Conservation (phyloP, 164 flowering plant species). For the Macadamia tetraphylla region DNA sequence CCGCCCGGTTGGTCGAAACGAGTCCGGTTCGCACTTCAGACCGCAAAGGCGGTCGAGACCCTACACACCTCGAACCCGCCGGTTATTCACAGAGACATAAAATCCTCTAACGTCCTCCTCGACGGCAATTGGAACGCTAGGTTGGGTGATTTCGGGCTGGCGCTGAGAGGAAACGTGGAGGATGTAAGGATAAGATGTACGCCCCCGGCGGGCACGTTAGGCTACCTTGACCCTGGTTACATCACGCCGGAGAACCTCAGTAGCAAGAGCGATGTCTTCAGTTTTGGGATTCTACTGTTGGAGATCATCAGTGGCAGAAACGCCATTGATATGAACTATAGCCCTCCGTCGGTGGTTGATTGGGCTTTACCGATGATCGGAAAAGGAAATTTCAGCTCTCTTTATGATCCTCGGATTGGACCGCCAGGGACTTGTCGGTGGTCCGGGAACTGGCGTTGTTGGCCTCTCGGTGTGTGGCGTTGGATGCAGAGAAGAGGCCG, state of each 20-base stretch:
- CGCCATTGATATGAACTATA: conserved; percentile 70
- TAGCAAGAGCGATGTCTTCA: conserved; percentile 66
- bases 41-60: conserved; percentile 51
- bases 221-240: conserved; percentile 73
- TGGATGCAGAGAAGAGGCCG: conserved; percentile 57
- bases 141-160: conserved; percentile 79
- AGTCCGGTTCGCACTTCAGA: conserved; percentile 49
- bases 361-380: conserved; percentile 74
- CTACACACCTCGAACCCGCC: conserved; percentile 74
- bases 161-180: conserved; percentile 68
- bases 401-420: conserved; percentile 52
- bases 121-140: conserved; percentile 52
- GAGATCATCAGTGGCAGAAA: conserved; percentile 75
- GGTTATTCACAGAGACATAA: conserved; percentile 82
- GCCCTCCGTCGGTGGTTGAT: conserved; percentile 82
- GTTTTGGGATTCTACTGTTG: conserved; percentile 64
- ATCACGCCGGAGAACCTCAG: conserved; percentile 56
- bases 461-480: conserved; percentile 63
- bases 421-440: conserved; percentile 33
- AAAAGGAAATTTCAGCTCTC: conserved; percentile 27
- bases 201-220: conserved; percentile 85
- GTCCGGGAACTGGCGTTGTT: conserved; percentile 36
- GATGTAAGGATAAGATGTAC: conserved; percentile 48
- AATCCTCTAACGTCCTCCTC: conserved; percentile 72
- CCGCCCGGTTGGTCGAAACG: conserved; percentile 62